phyloP scores from a whole-genome alignment of 768 basidiomycete species.

The Termitomyces sp. region DNA sequence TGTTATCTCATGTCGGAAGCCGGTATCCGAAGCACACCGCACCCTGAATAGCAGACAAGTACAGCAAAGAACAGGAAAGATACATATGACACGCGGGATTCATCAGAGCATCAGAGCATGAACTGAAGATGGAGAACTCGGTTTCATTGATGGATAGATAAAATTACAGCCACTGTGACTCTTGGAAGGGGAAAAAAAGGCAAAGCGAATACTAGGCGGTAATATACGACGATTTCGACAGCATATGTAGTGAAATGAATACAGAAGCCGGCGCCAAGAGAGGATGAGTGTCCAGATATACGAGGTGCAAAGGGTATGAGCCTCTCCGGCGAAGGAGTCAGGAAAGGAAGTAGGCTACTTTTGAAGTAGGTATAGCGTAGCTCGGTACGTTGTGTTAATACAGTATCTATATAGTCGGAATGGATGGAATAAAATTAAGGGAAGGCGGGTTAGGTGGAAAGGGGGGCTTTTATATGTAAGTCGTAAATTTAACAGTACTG shows the following conservation, averaged over 20 bases:
- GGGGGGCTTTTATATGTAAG: constrained; percentile 9
- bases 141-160: constrained; percentile 2
- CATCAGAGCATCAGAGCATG: background rate
- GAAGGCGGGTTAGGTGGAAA: background rate
- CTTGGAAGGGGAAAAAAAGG: background rate
- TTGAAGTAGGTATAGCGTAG: constrained; percentile 16
- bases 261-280: constrained; percentile 5
- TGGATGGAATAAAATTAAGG: constrained; percentile 7
- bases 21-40: background rate
- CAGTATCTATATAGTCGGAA: constrained; percentile 4
- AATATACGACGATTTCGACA: constrained; percentile 10
- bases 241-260: constrained; percentile 10
- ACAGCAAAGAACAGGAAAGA: background rate
- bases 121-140: background rate
- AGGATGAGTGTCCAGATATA: constrained; percentile 1
- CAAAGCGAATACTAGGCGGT: constrained; percentile 10
- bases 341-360: constrained; percentile 17
- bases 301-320: constrained; percentile 6
- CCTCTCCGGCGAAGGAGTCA: constrained; percentile 6
- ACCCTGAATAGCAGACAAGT: background rate
- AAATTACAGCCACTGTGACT: constrained; percentile 4
- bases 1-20: background rate
- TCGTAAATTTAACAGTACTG: constrained; percentile 13
- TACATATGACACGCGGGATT: background rate
- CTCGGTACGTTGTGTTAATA: constrained; percentile 13